phyloP scores from a whole-genome alignment of 1,284 basidiomycete species.

The Boletellus sp. region DNA sequence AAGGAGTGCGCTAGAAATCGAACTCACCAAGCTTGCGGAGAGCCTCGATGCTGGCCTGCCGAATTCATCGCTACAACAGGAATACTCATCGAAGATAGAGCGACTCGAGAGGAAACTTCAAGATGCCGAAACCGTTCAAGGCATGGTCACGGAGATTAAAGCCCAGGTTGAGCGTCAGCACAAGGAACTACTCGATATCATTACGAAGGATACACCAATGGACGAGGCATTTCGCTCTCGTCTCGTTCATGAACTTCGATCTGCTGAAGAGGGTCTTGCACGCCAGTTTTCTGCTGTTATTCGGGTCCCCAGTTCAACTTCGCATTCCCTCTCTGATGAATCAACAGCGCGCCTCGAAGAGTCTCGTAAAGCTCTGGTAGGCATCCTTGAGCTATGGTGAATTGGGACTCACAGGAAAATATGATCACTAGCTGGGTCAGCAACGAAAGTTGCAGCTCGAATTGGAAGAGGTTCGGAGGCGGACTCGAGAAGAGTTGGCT shows the following conservation, averaged over 20 bases:
- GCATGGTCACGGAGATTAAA: slow-evolving; percentile 53
- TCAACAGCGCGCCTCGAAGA: slow-evolving; percentile 67
- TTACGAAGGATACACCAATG: slow-evolving; percentile 53
- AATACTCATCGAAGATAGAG: slow-evolving; percentile 64
- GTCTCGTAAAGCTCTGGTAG: slow-evolving; percentile 67
- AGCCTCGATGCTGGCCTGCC: slow-evolving; percentile 47
- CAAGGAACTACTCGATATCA: slow-evolving; percentile 63
- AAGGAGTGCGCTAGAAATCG: slow-evolving; percentile 65
- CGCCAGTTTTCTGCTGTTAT: slow-evolving; percentile 46
- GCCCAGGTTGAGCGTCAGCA: slow-evolving; percentile 67
- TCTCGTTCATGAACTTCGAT: slow-evolving; percentile 66
- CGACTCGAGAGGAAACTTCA: slow-evolving; percentile 65
- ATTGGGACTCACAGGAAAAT: slow-evolving; percentile 2
- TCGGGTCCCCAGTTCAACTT: slow-evolving; percentile 37
- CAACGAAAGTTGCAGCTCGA: slow-evolving; percentile 65
- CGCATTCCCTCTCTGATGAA: slow-evolving; percentile 61
- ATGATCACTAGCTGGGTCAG: slow-evolving; percentile 51
- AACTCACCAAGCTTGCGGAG: slow-evolving; percentile 65
- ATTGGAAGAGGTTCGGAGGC: slow-evolving; percentile 58
- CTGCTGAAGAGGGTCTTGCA: slow-evolving; percentile 60
- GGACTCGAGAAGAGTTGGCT: slow-evolving; percentile 60
- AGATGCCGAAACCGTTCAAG: slow-evolving; percentile 50
- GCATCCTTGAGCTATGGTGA: slow-evolving; percentile 14
- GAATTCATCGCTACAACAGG: slow-evolving; percentile 49
- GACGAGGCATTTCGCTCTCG: slow-evolving; percentile 64